Conservation (phyloP, 495 filamentous ascomycete genomes). For the Saxispiralis lemnorum region DNA sequence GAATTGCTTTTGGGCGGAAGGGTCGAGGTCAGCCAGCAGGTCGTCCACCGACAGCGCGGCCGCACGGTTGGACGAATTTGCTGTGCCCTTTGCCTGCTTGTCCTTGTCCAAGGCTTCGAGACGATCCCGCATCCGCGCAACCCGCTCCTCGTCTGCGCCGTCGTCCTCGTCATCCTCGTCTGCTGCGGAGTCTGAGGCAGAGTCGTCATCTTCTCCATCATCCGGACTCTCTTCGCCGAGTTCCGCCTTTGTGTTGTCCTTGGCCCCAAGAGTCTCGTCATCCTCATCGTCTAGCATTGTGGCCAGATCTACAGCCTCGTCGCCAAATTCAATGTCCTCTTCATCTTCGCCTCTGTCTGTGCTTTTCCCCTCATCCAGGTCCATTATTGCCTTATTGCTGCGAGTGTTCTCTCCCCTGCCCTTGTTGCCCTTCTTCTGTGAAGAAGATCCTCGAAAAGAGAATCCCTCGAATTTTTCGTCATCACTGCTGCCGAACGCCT, state of each 20-base stretch:
- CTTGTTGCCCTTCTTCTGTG: slow-evolving; percentile 21
- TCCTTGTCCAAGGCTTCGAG: slow-evolving; percentile 46
- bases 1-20: slow-evolving; percentile 58
- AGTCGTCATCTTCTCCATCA: slow-evolving; percentile 34
- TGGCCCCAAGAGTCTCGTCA: slow-evolving; percentile 18
- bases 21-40: slow-evolving; percentile 57
- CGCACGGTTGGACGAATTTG: not conserved
- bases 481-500: slow-evolving; percentile 65
- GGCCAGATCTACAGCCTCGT: slow-evolving; percentile 71
- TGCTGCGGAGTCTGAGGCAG: slow-evolving; percentile 11
- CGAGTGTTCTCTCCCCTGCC: slow-evolving; percentile 16
- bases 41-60: slow-evolving; percentile 64
- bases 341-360: slow-evolving; percentile 37
- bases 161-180: slow-evolving; percentile 41
- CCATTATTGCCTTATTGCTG: slow-evolving; percentile 25
- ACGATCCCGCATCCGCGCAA: slow-evolving; percentile 49
- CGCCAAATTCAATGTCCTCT: slow-evolving; percentile 44
- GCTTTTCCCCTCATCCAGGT: slow-evolving; percentile 37
- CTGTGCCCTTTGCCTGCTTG: too few relatives aligned
- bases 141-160: slow-evolving; percentile 36
- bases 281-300: slow-evolving; percentile 47
- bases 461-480: slow-evolving; percentile 29
- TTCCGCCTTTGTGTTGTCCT: slow-evolving; percentile 17
- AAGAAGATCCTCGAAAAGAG: slow-evolving; percentile 18
- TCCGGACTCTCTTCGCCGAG: slow-evolving; percentile 17